Evolutionary conservation across 2,329 filamentous ascomycete genomes (phyloP), one percentile per base, ranked within the genome.

Genomic region (Cercospora sesami): DNA sequence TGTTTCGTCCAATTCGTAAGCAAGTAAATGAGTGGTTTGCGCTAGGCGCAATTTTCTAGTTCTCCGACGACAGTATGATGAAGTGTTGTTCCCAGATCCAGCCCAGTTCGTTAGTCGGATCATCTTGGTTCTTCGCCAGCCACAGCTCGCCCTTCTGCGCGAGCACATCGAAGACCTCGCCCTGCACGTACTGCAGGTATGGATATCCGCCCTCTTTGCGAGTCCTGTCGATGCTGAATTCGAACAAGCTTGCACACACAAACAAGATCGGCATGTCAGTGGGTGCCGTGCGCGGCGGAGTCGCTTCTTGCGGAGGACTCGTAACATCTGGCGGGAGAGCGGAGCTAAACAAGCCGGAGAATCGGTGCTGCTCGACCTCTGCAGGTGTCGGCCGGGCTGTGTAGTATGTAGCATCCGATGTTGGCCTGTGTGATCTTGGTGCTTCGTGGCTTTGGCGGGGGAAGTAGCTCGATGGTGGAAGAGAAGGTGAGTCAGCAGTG

Each of bases 61-160:
- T 65, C 58, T 74, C 73, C 51, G 63, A 48, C 10, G 70, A 72
- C 23, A 78, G 68, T 48, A 78, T 73, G 66, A 78, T 78, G 84
- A 99, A 99, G 82, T 99, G 95, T 80, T 97, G 97, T 75, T 94
- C 96, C 95, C 95, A 99, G 75, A 99, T 97, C 95, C 95, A 99
- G 62, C 95, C 95, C 36, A 98, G 89, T 72, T 89, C 86, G 72
- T 91, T 87, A 10, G 83, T 85, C 1, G 88, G 83, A 79, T 99
- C 95, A 77, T 99, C 95, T 81, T 99, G 95, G 78, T 99, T 99
- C 80, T 93, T 93, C 63, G 95, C 95, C 66, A 99, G 88, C 95
- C 95, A 99, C 60, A 98, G 86, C 83, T 99, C 95, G 71, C 95
- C 95, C 79, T 97, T 97, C 80, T 97, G 94, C 31, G 91, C 95